phyloP scores from a whole-genome alignment of 768 basidiomycete species.

The Polyporus arcularius region DNA sequence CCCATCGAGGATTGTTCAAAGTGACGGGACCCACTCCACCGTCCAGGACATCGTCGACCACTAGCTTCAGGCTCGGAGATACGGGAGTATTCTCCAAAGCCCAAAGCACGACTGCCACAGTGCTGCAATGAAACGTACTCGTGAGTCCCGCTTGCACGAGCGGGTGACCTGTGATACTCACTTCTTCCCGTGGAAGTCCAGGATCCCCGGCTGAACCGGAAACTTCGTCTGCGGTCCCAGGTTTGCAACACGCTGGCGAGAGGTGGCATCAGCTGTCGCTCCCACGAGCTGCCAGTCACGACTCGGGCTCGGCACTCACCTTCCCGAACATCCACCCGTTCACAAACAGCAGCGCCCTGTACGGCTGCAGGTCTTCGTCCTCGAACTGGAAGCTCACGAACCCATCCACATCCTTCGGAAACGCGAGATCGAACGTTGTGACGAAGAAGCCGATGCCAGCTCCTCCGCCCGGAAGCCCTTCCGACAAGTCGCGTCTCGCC shows the following conservation, averaged over 20 bases:
- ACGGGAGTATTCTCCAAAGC: constrained; percentile 52
- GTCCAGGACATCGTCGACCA: constrained; percentile 58
- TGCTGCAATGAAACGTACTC: constrained; percentile 10
- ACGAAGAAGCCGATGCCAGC: constrained; percentile 85
- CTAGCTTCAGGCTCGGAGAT: constrained; percentile 53
- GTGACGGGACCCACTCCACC: constrained; percentile 62
- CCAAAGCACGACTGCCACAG: constrained; percentile 65
- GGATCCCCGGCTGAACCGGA: constrained; percentile 81
- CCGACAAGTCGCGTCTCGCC: constrained; percentile 53
- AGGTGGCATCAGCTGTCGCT: background rate
- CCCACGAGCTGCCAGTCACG: too few species aligned
- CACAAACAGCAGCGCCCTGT: constrained; percentile 73
- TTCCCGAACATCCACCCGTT: constrained; percentile 94
- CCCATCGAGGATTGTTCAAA: constrained; percentile 50
- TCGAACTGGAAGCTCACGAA: constrained; percentile 74
- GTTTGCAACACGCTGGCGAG: constrained; percentile 30
- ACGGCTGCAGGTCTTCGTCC: constrained; percentile 47
- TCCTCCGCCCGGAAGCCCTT: constrained; percentile 54
- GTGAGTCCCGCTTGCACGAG: background rate
- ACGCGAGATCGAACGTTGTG: constrained; percentile 64
- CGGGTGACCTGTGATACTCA: constrained; percentile 33
- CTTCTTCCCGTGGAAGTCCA: constrained; percentile 74
- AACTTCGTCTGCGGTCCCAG: constrained; percentile 72
- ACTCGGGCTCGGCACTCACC: constrained; percentile 39
- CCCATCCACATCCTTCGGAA: constrained; percentile 61